phyloP scores from a whole-genome alignment of 371 early-diverging fungal genomes.

The Fennellomyces sp. region DNA sequence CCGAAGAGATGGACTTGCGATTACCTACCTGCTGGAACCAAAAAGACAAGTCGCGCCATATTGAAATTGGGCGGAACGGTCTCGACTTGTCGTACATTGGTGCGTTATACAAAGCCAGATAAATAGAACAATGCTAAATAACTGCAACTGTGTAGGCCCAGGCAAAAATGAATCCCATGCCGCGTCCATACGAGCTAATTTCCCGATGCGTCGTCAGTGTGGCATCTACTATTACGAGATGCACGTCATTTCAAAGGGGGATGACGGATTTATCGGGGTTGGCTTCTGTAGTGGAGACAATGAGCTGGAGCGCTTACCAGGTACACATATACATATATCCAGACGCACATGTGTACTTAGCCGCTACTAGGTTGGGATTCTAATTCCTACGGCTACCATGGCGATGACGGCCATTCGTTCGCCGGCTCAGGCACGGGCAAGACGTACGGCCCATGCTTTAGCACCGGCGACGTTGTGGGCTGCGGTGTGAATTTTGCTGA shows the following conservation, averaged over 20 bases:
- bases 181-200: slow-evolving; percentile 81
- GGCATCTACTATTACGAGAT: slow-evolving; percentile 95
- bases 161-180: slow-evolving; percentile 84
- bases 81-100: slow-evolving; percentile 60
- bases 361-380: slow-evolving; percentile 73
- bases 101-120: slow-evolving; percentile 22
- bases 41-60: slow-evolving; percentile 60
- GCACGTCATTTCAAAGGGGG: slow-evolving; percentile 82
- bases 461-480: slow-evolving; percentile 92
- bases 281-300: slow-evolving; percentile 76
- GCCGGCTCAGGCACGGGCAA: slow-evolving; percentile 80
- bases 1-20: slow-evolving; percentile 32
- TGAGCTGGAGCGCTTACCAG: slow-evolving; percentile 74
- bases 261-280: slow-evolving; percentile 92
- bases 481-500: slow-evolving; percentile 89
- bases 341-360: not conserved
- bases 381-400: slow-evolving; percentile 89
- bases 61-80: slow-evolving; percentile 57
- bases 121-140: slow-evolving; percentile 9
- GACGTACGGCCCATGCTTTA: slow-evolving; percentile 88
- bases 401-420: slow-evolving; percentile 92
- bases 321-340: slow-evolving; percentile 34
- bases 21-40: slow-evolving; percentile 69
- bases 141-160: slow-evolving; percentile 55
- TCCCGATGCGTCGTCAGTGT: slow-evolving; percentile 81